phyloP scores from a whole-genome alignment of 2,329 filamentous ascomycete species.

The Teratosphaeria epicoccoides region DNA sequence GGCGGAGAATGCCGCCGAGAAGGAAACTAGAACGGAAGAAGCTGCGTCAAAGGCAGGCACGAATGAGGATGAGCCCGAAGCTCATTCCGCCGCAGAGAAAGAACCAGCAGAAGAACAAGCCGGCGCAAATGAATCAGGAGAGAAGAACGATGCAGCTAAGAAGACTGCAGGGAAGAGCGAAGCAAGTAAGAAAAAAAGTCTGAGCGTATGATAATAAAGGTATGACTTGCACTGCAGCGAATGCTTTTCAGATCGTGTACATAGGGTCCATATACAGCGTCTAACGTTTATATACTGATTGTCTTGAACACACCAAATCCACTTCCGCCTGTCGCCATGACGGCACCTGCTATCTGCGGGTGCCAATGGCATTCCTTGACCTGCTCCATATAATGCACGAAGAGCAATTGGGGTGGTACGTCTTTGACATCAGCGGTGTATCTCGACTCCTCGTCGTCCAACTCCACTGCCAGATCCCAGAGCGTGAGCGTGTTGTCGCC shows the following conservation, averaged over 20 bases:
- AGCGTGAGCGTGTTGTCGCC: conserved; percentile 90
- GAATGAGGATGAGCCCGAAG: background rate
- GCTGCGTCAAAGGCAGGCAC: background rate
- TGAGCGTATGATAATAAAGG: too few species aligned
- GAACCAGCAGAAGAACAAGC: background rate
- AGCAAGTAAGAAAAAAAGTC: background rate
- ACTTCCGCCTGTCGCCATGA: conserved; percentile 82
- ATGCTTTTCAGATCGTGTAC: background rate
- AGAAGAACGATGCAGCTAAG: background rate
- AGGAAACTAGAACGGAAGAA: too few species aligned
- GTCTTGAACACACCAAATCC: conserved; percentile 52
- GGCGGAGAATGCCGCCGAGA: too few species aligned
- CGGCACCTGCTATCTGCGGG: conserved; percentile 78
- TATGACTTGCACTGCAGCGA: background rate
- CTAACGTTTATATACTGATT: conserved; percentile 20
- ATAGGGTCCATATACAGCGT: background rate
- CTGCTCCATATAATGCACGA: conserved; percentile 91
- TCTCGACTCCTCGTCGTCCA: conserved; percentile 93
- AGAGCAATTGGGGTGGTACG: conserved; percentile 86
- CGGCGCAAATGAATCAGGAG: background rate
- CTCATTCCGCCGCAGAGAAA: too few species aligned
- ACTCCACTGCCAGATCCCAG: conserved; percentile 92
- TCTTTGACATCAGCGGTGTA: conserved; percentile 79
- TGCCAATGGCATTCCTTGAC: conserved; percentile 98
- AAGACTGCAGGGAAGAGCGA: background rate